Base-by-base conservation (phyloP, 495 filamentous ascomycete genomes). In the Aspergillus funiculosus region DNA sequence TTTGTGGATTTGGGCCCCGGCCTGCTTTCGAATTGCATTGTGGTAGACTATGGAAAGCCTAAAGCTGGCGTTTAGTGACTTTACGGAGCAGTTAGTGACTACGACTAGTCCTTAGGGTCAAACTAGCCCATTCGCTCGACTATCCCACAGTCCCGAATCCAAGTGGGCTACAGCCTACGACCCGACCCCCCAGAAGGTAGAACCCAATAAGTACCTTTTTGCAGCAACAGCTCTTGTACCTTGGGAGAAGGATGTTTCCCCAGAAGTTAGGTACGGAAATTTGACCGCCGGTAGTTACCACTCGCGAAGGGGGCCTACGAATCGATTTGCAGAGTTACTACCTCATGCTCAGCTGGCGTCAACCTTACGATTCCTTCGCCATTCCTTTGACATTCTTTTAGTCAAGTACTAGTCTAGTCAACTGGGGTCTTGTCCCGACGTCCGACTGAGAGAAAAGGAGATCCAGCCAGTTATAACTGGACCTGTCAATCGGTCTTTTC, bases 61-160 rank as follows among this genome's bases (percentile, higher is more conserved):
- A 36, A 55, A 51, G 43, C 18, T 51, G 40, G 36, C 28, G 11
- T 30, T 40, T 55, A 55, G 52, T 48, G 52, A 14, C 39, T n/a
- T n/a, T n/a, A n/a, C n/a, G n/a, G n/a, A n/a, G n/a, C n/a, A n/a
- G n/a, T n/a, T n/a, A n/a, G n/a, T n/a, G n/a, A n/a, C n/a, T n/a
- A n/a, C n/a, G n/a, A n/a, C n/a, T n/a, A n/a, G n/a, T n/a, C n/a
- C n/a, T n/a, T n/a, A n/a, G n/a, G n/a, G n/a, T n/a, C n/a, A n/a
- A n/a, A n/a, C 22, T 38, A 22, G 22, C 17, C 19, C 35, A 38
- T 38, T 20, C 8, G 22, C 5, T 38, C n/a, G n/a, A n/a, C 35
- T 20, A 38, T 38, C 35, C 8, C 20, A 35, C 41, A 48, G 21
- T 34, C 22, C 19, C 11, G 20, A 47, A 24, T 41, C 39, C 24